These are phyloP conservation scores for Umbelopsis vinacea DNA, from an alignment of 192 early-diverging fungal genomes.

Conservation along the genomic window DNA sequence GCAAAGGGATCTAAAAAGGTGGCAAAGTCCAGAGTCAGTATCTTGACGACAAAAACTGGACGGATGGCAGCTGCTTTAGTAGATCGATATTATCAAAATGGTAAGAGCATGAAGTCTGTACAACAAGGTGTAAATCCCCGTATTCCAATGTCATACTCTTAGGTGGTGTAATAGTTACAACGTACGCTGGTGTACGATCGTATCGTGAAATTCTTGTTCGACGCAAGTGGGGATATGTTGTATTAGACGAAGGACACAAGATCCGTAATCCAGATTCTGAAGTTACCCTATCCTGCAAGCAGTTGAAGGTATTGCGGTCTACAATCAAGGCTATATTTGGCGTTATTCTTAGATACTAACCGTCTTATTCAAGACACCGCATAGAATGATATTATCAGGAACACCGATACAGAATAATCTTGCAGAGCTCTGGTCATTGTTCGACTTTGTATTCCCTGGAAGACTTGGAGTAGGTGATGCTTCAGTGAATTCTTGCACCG, in stretches of 20 bases:
- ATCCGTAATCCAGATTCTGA: constrained; percentile 95
- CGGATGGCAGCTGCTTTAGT: constrained; percentile 51
- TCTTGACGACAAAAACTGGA: constrained; percentile 36
- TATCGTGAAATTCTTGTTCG: constrained; percentile 72
- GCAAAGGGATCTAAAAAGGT: constrained; percentile 11
- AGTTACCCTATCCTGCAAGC: constrained; percentile 74
- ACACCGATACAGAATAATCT: constrained; percentile 85
- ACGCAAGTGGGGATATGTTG: constrained; percentile 81
- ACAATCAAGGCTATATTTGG: not conserved
- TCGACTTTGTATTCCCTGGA: constrained; percentile 82
- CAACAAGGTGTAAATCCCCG: too few species aligned
- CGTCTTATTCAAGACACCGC: constrained; percentile 52
- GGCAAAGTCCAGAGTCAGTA: constrained; percentile 3
- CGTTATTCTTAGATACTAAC: not conserved
- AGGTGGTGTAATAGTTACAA: constrained; percentile 88
- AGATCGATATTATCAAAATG: constrained; percentile 44
- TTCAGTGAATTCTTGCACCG: not conserved
- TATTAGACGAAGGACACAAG: constrained; percentile 97
- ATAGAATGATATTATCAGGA: constrained; percentile 77
- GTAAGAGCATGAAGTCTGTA: constrained; percentile 17
- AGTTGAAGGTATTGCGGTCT: constrained; percentile 46
- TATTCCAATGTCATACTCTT: not conserved
- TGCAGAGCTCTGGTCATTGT: constrained; percentile 81
- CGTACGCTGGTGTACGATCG: constrained; percentile 81
- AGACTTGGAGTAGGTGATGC: constrained; percentile 62